Percentiles rank a stretch among this genome's conserved stretches.
Evolutionary conservation across 1,139 yeast genomes (phyloP).

Genomic region (Geotrichum macrosporum): DNA sequence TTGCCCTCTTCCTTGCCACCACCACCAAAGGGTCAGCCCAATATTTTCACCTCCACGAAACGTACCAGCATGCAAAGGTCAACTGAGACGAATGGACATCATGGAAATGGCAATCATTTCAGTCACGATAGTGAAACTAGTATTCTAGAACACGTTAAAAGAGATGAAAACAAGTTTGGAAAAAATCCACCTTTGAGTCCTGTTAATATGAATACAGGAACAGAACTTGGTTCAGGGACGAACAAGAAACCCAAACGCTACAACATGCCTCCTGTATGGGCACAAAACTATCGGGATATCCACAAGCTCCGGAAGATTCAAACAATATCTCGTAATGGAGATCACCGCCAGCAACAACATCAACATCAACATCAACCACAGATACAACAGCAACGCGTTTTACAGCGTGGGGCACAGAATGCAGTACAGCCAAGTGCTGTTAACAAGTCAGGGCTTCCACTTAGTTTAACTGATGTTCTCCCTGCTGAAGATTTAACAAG

Average conservation of each 20-base stretch:
- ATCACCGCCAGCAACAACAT: conserved; percentile 8
- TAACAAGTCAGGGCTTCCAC: conserved; percentile 28
- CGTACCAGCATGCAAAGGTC: not conserved
- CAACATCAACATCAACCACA: conserved; percentile 1
- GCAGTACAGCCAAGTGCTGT: no score
- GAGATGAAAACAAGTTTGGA: not conserved
- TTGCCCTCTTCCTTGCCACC: conserved; percentile 7
- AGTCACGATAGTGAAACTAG: not conserved
- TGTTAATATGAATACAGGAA: not conserved
- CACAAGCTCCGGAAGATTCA: conserved; percentile 48
- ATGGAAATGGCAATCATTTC: not conserved
- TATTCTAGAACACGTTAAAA: not conserved
- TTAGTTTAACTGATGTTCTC: conserved; percentile 60
- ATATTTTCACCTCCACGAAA: not conserved
- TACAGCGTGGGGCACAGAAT: no score
- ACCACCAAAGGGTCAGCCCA: conserved; percentile 1
- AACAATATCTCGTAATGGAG: conserved; percentile 18
- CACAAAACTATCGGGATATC: conserved; percentile 40
- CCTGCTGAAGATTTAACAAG: conserved; percentile 83
- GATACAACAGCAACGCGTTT: no score
- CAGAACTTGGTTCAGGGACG: not conserved
- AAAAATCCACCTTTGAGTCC: not conserved
- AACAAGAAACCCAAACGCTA: conserved; percentile 57
- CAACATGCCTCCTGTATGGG: conserved; percentile 73
- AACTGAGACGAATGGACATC: conserved; percentile 1